Evolutionary conservation across 1,284 basidiomycete species (phyloP), one percentile per base, ranked within the genome.

Genomic region (Sporisorium exsertum): DNA sequence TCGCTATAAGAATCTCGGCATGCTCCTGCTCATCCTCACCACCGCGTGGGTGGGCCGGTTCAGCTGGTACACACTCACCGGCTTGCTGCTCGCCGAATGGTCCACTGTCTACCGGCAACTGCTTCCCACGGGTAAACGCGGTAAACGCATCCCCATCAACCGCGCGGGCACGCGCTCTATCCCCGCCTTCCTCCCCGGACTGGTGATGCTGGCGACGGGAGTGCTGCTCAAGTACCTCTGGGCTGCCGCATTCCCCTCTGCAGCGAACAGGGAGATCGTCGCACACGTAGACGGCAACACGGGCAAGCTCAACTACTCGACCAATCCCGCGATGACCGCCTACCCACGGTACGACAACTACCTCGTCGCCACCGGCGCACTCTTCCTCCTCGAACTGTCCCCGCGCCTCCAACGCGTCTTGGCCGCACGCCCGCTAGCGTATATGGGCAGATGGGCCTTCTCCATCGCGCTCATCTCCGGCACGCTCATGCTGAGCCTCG

Each of bases 31-130:
- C 47, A 74, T 75, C 46, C 40, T 76, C 26, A 64, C 69, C 13
- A 75, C 80, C 22, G 78, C 68, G 15, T 82, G 79, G 80, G 69
- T 82, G 18, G 80, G 80, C 0, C 18, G 65, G 3, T 82, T 65
- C 55, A 73, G 71, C 13, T 82, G 79, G 77, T 81, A 79, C 65
- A 75, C 79, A 10, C 55, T 82, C 18, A 82, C 79, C 20, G 80
- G 79, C 4, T 52, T 82, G 10, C 26, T 68, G 22, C 15, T 82
- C 3, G 80, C 79, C 29, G 80, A 82, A 52, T 73, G 74, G 63
- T 47, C 60, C 3, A 62, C 77, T 2, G 67, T 77, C 5, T 81
- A 82, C 51, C 55, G 62, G 5, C 71, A 70, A 27, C 33, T 77
- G 0, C 33, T 76, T 8, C 68, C 58, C 10, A 45, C 51, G 1